phyloP scores from a whole-genome alignment of 75 land plant species.

The Gnetum montanum region DNA sequence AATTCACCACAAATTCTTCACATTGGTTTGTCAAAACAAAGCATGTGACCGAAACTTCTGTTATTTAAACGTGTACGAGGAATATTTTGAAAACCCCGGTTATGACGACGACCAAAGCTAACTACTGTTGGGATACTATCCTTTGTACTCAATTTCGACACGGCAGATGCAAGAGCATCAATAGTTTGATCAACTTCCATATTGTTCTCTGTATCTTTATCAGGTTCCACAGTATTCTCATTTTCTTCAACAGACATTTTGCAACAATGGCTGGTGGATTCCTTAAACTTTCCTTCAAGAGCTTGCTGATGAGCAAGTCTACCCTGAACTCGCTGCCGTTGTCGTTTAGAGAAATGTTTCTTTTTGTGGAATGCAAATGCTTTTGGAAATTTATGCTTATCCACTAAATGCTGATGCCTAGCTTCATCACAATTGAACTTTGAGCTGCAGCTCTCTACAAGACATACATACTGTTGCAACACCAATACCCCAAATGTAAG shows the following conservation, averaged over 20 bases:
- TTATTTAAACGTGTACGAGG: slow-evolving; percentile 49
- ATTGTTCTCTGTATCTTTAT: slow-evolving; percentile 4
- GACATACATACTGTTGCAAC: slow-evolving; percentile 69
- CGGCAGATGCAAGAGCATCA: slow-evolving; percentile 53
- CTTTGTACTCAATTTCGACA: slow-evolving; percentile 71
- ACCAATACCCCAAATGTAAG: slow-evolving; percentile 3
- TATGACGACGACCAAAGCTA: slow-evolving; percentile 76
- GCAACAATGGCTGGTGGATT: neutral
- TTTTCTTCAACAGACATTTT: slow-evolving; percentile 4
- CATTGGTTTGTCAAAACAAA: no score
- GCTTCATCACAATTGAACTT: slow-evolving; percentile 57
- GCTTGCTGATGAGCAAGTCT: slow-evolving; percentile 9
- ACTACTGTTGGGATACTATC: slow-evolving; percentile 46
- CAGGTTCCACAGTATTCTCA: neutral
- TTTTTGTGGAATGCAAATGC: slow-evolving; percentile 75
- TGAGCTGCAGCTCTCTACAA: slow-evolving; percentile 82
- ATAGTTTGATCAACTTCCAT: slow-evolving; percentile 58
- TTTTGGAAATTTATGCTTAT: slow-evolving; percentile 84
- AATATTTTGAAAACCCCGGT: slow-evolving; percentile 50
- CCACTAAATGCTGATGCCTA: slow-evolving; percentile 84
- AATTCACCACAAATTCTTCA: no score
- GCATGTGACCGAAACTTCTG: no score
- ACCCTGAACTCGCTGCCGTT: slow-evolving; percentile 44
- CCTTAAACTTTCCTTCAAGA: neutral
- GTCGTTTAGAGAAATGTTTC: slow-evolving; percentile 71